phyloP scores from a whole-genome alignment of 192 early-diverging fungal species.

The Coemansia sp. region DNA sequence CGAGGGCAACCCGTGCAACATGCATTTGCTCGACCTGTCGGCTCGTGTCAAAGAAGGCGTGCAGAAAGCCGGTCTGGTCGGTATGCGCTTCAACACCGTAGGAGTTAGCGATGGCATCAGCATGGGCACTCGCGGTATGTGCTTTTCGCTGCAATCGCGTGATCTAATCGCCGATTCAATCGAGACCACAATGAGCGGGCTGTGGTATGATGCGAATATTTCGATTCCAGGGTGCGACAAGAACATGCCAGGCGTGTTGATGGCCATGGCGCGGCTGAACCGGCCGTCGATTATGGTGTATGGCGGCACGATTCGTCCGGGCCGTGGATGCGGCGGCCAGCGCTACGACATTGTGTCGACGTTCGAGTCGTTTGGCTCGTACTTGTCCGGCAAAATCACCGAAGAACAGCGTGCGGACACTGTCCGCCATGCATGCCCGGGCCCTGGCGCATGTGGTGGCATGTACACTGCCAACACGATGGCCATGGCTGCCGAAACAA shows the following conservation, averaged over 20 bases:
- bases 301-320: constrained; percentile 94
- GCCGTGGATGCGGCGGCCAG: constrained; percentile 58
- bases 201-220: constrained; percentile 99
- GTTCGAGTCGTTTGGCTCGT: constrained; percentile 95
- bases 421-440: constrained; percentile 74
- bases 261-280: constrained; percentile 95
- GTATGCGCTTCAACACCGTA: constrained; percentile 97
- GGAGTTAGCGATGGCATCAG: constrained; percentile 97
- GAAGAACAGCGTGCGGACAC: constrained; percentile 82
- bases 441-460: constrained; percentile 97
- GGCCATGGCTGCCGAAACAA: constrained; percentile 94
- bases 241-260: constrained; percentile 98
- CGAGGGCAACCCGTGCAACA: constrained; percentile 99
- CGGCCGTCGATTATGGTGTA: constrained; percentile 98
- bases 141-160: constrained; percentile 92
- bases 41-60: constrained; percentile 92
- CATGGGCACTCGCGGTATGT: constrained; percentile 97
- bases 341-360: constrained; percentile 93
- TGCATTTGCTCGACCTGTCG: constrained; percentile 93
- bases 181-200: constrained; percentile 96
- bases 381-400: constrained; percentile 83
- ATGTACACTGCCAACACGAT: constrained; percentile 99
- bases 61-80: constrained; percentile 80
- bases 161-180: constrained; percentile 99
- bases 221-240: constrained; percentile 91